Evolutionary conservation across 768 basidiomycete genomes (phyloP).

Genomic region (Leccinum imitatum): DNA sequence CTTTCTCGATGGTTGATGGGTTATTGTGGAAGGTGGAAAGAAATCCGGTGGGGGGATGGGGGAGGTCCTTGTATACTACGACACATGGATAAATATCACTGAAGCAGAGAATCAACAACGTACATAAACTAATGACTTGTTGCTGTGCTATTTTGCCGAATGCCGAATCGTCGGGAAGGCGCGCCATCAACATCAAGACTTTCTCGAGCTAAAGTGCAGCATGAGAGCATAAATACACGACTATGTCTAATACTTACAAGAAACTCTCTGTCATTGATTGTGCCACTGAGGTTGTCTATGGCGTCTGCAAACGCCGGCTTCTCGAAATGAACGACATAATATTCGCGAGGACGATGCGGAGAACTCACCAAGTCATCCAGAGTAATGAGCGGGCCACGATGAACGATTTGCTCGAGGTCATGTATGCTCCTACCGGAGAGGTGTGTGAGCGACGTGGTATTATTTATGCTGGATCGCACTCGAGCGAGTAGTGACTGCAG

Average conservation of each 20-base stretch:
- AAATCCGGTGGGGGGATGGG: constrained; percentile 66
- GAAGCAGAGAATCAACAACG: constrained; percentile 28
- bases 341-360: not conserved
- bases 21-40: constrained; percentile 30
- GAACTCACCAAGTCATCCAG: constrained; percentile 29
- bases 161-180: constrained; percentile 35
- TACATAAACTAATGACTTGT: constrained; percentile 54
- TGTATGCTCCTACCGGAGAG: constrained; percentile 18
- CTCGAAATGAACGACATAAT: not conserved
- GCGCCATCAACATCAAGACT: constrained; percentile 58
- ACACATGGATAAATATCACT: not conserved
- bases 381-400: constrained; percentile 27
- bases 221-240: constrained; percentile 7
- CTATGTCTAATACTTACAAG: constrained; percentile 41
- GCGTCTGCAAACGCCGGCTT: constrained; percentile 54
- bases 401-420: constrained; percentile 31
- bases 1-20: not conserved
- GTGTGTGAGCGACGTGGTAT: not conserved
- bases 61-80: constrained; percentile 76
- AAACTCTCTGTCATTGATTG: constrained; percentile 58
- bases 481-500: constrained; percentile 19
- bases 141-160: constrained; percentile 44
- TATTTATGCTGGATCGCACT: constrained; percentile 5
- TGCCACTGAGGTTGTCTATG: constrained; percentile 40
- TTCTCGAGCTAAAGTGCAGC: constrained; percentile 57